Conservation (phyloP, 768 basidiomycete species). For the Leccinellum rugosiceps region DNA sequence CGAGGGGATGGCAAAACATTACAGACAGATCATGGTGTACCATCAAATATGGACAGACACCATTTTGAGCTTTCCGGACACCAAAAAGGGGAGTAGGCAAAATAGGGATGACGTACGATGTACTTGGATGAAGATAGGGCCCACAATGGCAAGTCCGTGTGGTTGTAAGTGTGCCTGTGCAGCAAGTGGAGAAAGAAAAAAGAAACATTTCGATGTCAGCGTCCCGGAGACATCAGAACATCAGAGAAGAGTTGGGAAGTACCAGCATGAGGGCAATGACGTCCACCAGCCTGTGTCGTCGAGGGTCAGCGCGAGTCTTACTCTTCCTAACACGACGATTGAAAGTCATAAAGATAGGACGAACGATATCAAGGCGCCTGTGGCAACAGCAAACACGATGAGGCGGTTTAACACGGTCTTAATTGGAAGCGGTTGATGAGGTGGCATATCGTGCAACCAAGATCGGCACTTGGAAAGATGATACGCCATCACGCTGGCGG, state of each 20-base stretch:
- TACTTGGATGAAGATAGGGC: too few species aligned
- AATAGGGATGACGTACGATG: too few species aligned
- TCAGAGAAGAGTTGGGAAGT: not conserved
- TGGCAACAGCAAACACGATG: slow-evolving; percentile 24
- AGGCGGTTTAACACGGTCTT: slow-evolving; percentile 21
- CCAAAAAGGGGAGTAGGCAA: too few species aligned
- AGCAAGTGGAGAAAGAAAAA: not conserved
- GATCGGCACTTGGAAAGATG: slow-evolving; percentile 16
- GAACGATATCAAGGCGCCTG: slow-evolving; percentile 25
- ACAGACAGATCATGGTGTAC: too few species aligned
- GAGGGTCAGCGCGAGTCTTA: not conserved
- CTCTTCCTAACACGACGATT: not conserved
- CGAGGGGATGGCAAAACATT: too few species aligned
- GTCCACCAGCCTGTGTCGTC: slow-evolving; percentile 18
- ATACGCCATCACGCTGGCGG: slow-evolving; percentile 20
- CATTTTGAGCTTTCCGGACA: too few species aligned
- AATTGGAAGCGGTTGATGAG: slow-evolving; percentile 6
- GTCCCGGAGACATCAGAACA: not conserved
- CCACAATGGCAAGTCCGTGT: too few species aligned
- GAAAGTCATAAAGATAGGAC: not conserved
- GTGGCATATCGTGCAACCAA: not conserved
- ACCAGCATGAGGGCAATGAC: slow-evolving; percentile 24
- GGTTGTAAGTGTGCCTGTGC: slow-evolving; percentile 15
- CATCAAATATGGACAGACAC: too few species aligned
- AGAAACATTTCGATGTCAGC: not conserved